Conservation (phyloP, 768 basidiomycete genomes). For the Ephemerocybe angulata region DNA sequence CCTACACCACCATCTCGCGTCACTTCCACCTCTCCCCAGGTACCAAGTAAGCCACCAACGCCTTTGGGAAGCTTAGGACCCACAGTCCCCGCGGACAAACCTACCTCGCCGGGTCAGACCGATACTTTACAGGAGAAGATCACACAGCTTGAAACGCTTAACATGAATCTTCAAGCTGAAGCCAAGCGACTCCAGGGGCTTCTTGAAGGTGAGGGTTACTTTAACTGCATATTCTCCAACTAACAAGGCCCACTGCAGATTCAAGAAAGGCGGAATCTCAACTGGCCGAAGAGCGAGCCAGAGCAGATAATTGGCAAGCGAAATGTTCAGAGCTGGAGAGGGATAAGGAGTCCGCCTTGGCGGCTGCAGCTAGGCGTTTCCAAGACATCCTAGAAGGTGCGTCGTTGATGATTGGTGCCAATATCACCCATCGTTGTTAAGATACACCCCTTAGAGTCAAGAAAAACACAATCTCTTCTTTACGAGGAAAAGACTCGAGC, state of each 20-base stretch:
- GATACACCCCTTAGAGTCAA: neutral
- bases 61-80: neutral
- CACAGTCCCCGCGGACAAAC: neutral
- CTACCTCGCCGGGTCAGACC: constrained; percentile 1
- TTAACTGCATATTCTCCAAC: no score
- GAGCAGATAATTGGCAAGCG: constrained; percentile 27
- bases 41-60: constrained; percentile 12
- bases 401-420: neutral
- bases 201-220: constrained; percentile 31
- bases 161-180: constrained; percentile 20
- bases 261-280: constrained; percentile 28
- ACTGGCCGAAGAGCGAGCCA: constrained; percentile 32
- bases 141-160: constrained; percentile 4
- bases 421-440: neutral
- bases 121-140: constrained; percentile 13
- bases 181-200: constrained; percentile 28
- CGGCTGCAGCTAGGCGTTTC: neutral
- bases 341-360: constrained; percentile 30
- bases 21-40: constrained; percentile 12
- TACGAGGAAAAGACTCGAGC: constrained; percentile 7
- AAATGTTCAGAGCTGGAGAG: constrained; percentile 27
- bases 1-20: constrained; percentile 32
- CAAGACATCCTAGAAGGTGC: neutral
- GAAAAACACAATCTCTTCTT: neutral
- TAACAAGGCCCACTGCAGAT: no score